These are phyloP conservation scores for Obba rivulosa DNA, from an alignment of 768 basidiomycete genomes.

Conservation along the genomic window DNA sequence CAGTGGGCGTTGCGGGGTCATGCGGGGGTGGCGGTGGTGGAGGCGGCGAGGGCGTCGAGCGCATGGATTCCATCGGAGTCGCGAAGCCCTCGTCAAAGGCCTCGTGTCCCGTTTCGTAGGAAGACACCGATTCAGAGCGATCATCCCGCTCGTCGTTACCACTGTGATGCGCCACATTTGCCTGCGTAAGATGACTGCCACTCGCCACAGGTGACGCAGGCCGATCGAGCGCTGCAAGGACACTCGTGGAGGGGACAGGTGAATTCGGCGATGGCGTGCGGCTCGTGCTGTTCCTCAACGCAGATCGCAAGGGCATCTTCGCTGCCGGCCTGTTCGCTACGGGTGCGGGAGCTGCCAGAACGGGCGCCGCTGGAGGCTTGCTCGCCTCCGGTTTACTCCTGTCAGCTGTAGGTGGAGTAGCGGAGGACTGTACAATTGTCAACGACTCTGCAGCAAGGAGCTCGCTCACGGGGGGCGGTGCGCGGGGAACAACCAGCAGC, in stretches of 20 bases:
- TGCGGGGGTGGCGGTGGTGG: constrained; percentile 17
- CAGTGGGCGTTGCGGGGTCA: constrained; percentile 6
- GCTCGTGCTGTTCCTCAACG: constrained; percentile 40
- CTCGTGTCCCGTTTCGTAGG: constrained; percentile 66
- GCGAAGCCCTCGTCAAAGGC: constrained; percentile 34
- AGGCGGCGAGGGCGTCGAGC: not conserved
- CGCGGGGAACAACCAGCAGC: constrained; percentile 39
- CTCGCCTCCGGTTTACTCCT: not conserved
- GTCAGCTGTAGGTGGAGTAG: not conserved
- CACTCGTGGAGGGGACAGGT: not conserved
- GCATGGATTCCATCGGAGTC: constrained; percentile 11
- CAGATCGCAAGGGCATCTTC: constrained; percentile 55
- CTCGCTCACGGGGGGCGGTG: constrained; percentile 38
- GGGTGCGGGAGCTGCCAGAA: not conserved
- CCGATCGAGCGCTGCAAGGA: not conserved
- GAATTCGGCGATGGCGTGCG: constrained; percentile 22
- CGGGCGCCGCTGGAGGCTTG: not conserved
- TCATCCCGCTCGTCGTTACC: constrained; percentile 16
- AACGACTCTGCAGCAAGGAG: too few relatives aligned
- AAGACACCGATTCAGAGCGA: constrained; percentile 48
- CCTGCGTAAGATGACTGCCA: not conserved
- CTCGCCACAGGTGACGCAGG: not conserved
- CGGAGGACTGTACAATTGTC: not conserved
- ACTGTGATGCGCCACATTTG: not conserved
- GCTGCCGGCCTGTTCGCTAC: constrained; percentile 22